A percentile compares a stretch with the other conserved stretches of the same genome.
Conservation (phyloP, 2,329 filamentous ascomycete species). For the Ascochyta pisi region DNA sequence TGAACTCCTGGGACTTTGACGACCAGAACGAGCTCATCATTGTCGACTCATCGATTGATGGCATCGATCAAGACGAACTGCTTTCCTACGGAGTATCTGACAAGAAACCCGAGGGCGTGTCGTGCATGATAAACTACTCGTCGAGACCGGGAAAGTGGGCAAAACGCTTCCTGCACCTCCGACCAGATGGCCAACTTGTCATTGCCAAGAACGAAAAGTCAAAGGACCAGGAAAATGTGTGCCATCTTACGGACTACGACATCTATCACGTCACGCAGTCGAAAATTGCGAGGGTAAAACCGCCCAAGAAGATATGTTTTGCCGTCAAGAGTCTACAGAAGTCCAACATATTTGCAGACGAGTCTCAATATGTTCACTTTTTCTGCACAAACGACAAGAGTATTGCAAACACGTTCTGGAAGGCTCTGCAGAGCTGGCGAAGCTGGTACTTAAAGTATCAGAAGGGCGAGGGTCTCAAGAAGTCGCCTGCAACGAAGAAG, state of each 20-base stretch:
- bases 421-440: constrained; percentile 78
- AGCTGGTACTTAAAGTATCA: constrained; percentile 89
- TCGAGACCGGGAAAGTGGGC: constrained; percentile 86
- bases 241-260: constrained; percentile 90
- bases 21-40: constrained; percentile 77
- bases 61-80: constrained; percentile 65
- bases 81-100: constrained; percentile 69
- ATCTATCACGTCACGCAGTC: constrained; percentile 79
- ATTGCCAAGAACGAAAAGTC: constrained; percentile 73
- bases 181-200: constrained; percentile 73
- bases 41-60: constrained; percentile 62
- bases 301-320: constrained; percentile 84
- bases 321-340: constrained; percentile 94
- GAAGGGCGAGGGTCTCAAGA: constrained; percentile 63
- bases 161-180: constrained; percentile 79
- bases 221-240: constrained; percentile 74
- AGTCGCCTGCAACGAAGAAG: constrained; percentile 37
- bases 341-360: constrained; percentile 79
- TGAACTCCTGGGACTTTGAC: constrained; percentile 93
- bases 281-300: constrained; percentile 74
- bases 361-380: constrained; percentile 89
- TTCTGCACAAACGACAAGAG: constrained; percentile 79
- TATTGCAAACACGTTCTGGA: constrained; percentile 72
- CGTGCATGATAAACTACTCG: constrained; percentile 79
- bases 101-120: constrained; percentile 69